A percentile compares a stretch with the other conserved stretches of the same genome.
phyloP scores from a whole-genome alignment of 2,329 filamentous ascomycete species.

The Ophiosphaerella narmari region DNA sequence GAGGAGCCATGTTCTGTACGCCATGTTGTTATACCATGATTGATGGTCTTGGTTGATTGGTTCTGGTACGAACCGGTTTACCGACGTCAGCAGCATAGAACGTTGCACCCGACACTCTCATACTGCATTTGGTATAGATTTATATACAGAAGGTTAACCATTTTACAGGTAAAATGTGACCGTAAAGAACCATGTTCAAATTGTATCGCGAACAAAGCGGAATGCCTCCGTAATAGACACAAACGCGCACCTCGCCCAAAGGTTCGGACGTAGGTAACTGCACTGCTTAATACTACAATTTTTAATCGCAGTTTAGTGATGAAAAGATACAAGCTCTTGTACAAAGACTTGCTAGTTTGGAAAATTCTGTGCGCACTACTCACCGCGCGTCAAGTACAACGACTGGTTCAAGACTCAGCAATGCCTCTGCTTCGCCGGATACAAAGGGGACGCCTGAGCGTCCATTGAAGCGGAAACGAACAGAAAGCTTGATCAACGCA shows the following conservation, averaged over 20 bases:
- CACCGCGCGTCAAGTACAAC: slow-evolving; percentile 8
- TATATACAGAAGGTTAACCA: too few species aligned
- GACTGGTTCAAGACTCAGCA: slow-evolving; percentile 2
- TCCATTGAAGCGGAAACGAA: slow-evolving; percentile 26
- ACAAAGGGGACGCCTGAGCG: slow-evolving; percentile 13
- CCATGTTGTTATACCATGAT: too few species aligned
- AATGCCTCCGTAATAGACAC: slow-evolving; percentile 40
- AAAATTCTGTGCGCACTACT: slow-evolving; percentile 25
- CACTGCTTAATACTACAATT: not conserved
- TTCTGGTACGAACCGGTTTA: too few species aligned
- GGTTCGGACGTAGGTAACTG: slow-evolving; percentile 27
- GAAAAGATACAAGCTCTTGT: slow-evolving; percentile 39
- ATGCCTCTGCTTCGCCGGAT: slow-evolving; percentile 2
- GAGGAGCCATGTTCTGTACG: too few species aligned
- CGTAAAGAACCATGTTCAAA: slow-evolving; percentile 41
- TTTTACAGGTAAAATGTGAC: slow-evolving; percentile 40
- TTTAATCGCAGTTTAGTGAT: slow-evolving; percentile 16
- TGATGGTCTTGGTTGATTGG: too few species aligned
- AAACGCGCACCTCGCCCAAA: slow-evolving; percentile 32
- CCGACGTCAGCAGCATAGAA: too few species aligned
- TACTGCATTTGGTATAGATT: not conserved
- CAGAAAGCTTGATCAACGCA: slow-evolving; percentile 16
- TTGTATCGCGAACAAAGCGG: slow-evolving; percentile 27
- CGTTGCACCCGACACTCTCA: too few species aligned
- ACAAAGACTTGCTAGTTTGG: slow-evolving; percentile 31